A percentile compares a stretch with the other conserved stretches of the same genome.
These are phyloP conservation scores for Aureobasidium vineae DNA, from an alignment of 2,329 filamentous ascomycete genomes.

Conservation along the genomic window DNA sequence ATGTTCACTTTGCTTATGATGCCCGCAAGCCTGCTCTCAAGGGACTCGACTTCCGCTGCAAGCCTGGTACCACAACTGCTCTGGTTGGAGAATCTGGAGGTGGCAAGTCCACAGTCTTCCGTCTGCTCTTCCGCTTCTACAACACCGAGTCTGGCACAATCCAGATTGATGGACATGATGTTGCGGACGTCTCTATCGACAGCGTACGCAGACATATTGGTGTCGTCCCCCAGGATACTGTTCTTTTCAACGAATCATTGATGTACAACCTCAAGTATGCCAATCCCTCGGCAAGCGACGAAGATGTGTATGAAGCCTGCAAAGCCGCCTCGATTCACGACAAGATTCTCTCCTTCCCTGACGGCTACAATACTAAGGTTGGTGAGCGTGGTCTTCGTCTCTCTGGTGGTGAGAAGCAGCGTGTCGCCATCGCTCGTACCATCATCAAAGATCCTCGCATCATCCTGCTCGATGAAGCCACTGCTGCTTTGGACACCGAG, in stretches of 20 bases:
- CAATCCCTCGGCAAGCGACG: conserved; percentile 74
- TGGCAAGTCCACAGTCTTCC: conserved; percentile 95
- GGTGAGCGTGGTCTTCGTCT: conserved; percentile 84
- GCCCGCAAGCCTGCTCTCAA: conserved; percentile 78
- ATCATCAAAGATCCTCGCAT: conserved; percentile 90
- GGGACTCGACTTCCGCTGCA: conserved; percentile 79
- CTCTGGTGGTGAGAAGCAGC: conserved; percentile 89
- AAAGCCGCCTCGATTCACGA: conserved; percentile 88
- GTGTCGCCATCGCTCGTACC: conserved; percentile 88
- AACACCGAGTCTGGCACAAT: conserved; percentile 78
- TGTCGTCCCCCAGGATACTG: conserved; percentile 94
- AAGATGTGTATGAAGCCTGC: conserved; percentile 79
- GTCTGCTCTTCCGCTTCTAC: conserved; percentile 95
- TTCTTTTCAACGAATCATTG: conserved; percentile 88
- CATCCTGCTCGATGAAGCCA: conserved; percentile 91
- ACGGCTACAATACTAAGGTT: conserved; percentile 85
- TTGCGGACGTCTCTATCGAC: conserved; percentile 85
- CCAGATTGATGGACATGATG: conserved; percentile 77
- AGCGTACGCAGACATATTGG: conserved; percentile 90
- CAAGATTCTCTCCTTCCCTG: conserved; percentile 83
- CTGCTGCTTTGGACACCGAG: conserved; percentile 84
- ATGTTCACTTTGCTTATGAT: conserved; percentile 91
- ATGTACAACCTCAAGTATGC: conserved; percentile 96
- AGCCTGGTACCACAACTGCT: conserved; percentile 88
- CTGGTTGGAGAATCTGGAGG: conserved; percentile 96